Conservation (phyloP, 352 stramenopile species). For the Phytophthora lateralis region DNA sequence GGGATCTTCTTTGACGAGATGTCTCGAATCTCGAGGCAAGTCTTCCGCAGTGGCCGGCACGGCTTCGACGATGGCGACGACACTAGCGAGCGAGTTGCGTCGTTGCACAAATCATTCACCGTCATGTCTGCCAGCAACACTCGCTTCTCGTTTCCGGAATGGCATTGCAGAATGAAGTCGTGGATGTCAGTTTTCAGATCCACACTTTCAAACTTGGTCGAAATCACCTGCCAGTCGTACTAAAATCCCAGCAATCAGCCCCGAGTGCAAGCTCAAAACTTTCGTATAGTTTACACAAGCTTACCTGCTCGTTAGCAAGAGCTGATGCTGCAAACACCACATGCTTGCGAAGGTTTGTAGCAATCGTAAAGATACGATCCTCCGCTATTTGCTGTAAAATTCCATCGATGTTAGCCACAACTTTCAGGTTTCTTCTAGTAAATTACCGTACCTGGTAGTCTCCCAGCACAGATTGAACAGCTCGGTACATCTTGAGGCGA, state of each 20-base stretch:
- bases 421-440: neutral
- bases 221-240: conserved; percentile 89
- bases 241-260: conserved; percentile 15
- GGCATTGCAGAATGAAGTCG: conserved; percentile 65
- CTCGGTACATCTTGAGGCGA: conserved; percentile 69
- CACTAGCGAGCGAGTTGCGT: conserved; percentile 37
- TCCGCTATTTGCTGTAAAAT: conserved; percentile 75
- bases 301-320: conserved; percentile 83
- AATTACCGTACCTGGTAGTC: conserved; percentile 69
- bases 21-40: conserved; percentile 67
- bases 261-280: neutral
- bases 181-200: conserved; percentile 72
- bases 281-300: too few relatives aligned
- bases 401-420: neutral
- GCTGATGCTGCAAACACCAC: conserved; percentile 82
- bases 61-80: conserved; percentile 52
- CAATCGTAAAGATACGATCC: conserved; percentile 69
- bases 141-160: conserved; percentile 10
- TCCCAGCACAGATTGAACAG: conserved; percentile 71
- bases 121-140: conserved; percentile 51
- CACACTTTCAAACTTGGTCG: conserved; percentile 71
- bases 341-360: conserved; percentile 81
- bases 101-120: conserved; percentile 67
- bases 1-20: conserved; percentile 67
- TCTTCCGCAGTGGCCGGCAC: conserved; percentile 51